These are phyloP conservation scores for Quercus tomentella DNA, from an alignment of 331 rosid genomes.

Conservation along the genomic window DNA sequence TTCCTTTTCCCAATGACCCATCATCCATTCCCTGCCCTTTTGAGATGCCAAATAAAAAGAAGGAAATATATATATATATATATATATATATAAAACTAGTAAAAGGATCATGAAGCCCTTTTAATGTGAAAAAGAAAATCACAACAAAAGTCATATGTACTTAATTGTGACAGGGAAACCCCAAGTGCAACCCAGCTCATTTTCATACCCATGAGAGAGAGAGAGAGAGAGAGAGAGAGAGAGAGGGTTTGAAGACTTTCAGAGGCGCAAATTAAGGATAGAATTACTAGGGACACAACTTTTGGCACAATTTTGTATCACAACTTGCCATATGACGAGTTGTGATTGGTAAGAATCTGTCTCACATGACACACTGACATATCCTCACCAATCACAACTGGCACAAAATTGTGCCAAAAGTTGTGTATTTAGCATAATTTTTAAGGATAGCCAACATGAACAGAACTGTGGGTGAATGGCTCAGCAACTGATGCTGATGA, in stretches of 20 bases:
- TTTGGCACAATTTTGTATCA: neutral
- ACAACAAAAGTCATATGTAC: conserved; percentile 19
- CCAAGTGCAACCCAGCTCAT: conserved; percentile 57
- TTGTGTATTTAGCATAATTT: too few species aligned
- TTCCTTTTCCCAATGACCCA: conserved; percentile 34
- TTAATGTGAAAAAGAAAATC: neutral
- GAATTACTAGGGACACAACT: neutral
- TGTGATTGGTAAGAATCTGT: rapidly evolving
- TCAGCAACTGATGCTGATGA: too few species aligned
- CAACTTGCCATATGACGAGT: rapidly evolving
- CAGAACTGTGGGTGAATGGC: conserved; percentile 18
- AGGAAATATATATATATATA: neutral
- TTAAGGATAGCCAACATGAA: conserved; percentile 31
- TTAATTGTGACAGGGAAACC: conserved; percentile 29
- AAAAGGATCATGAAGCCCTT: neutral
- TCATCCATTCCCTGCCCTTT: conserved; percentile 18
- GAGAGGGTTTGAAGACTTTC: conserved; percentile 15
- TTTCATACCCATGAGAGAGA: conserved; percentile 8
- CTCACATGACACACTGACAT: too few species aligned
- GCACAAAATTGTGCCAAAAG: too few species aligned
- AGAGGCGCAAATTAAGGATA: conserved; percentile 70
- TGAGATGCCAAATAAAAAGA: conserved; percentile 12
- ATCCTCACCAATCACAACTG: too few species aligned
- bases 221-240: neutral
- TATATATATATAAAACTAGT: neutral